A percentile compares a stretch with the other conserved stretches of the same genome.
These are phyloP conservation scores for Punica granatum DNA, from an alignment of 345 rosid genomes.

Conservation along the genomic window DNA sequence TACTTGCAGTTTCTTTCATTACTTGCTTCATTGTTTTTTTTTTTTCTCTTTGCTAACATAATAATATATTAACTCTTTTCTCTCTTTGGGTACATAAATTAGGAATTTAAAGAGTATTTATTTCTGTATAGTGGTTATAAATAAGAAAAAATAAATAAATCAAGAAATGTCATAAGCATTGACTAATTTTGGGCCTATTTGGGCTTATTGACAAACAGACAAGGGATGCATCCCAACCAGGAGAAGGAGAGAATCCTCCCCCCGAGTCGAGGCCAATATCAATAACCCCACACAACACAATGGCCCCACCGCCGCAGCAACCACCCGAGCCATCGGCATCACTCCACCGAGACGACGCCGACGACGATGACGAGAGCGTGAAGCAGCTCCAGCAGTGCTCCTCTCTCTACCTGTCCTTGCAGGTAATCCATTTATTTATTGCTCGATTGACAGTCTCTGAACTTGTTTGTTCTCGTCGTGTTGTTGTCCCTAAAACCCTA, in stretches of 20 bases:
- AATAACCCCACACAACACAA: neutral
- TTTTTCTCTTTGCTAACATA: too few species aligned
- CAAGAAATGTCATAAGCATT: neutral
- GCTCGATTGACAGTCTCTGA: conserved; percentile 3
- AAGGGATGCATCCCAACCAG: neutral
- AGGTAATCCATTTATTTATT: conserved; percentile 23
- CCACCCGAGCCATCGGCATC: conserved; percentile 7
- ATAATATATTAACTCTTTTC: too few species aligned
- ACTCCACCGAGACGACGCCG: conserved; percentile 57
- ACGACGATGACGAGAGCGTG: conserved; percentile 81
- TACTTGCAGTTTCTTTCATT: too few species aligned
- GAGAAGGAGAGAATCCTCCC: neutral
- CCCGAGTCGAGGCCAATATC: too few species aligned
- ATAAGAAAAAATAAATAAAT: too few species aligned
- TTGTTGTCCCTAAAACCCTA: conserved; percentile 1
- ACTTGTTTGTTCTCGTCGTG: too few species aligned
- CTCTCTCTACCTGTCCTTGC: conserved; percentile 58
- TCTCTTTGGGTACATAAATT: too few species aligned
- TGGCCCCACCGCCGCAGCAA: neutral
- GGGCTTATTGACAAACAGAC: neutral
- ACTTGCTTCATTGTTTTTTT: too few species aligned
- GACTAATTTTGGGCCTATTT: neutral
- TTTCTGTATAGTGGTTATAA: too few species aligned
- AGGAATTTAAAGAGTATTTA: too few species aligned
- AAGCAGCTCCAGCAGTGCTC: conserved; percentile 86